Percentiles rank a stretch among this genome's conserved stretches.
Conservation (phyloP, 2,329 filamentous ascomycete genomes). For the Phaeosphaeriaceae sp. region DNA sequence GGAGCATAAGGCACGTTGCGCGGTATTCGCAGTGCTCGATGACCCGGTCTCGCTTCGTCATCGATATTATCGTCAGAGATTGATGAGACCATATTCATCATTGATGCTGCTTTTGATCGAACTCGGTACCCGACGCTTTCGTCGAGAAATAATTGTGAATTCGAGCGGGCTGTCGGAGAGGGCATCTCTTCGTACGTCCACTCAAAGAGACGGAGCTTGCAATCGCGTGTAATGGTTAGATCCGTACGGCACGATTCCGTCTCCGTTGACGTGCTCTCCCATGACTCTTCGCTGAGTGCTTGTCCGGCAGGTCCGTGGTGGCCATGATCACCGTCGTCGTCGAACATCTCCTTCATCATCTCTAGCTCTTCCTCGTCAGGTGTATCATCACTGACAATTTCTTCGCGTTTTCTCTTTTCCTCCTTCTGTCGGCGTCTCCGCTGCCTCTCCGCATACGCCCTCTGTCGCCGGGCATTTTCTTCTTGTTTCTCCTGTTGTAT, state of each 20-base stretch:
- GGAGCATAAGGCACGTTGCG: constrained; percentile 28
- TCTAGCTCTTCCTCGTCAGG: constrained; percentile 9
- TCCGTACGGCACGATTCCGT: constrained; percentile 2
- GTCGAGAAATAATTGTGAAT: neutral
- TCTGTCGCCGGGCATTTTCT: constrained; percentile 4
- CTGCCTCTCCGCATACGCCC: constrained; percentile 10
- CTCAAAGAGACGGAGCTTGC: constrained; percentile 34
- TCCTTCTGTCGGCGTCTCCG: constrained; percentile 15
- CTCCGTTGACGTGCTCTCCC: constrained; percentile 27
- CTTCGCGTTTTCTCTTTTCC: constrained; percentile 13
- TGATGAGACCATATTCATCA: neutral
- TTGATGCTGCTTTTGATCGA: neutral
- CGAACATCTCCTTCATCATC: constrained; percentile 1
- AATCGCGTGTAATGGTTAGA: constrained; percentile 11
- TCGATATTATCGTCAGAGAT: neutral
- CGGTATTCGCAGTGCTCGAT: constrained; percentile 9
- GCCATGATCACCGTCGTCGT: constrained; percentile 6
- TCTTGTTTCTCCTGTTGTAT: constrained; percentile 17
- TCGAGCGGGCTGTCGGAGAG: neutral
- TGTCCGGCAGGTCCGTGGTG: constrained; percentile 9
- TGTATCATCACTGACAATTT: constrained; percentile 25
- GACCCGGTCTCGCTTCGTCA: neutral
- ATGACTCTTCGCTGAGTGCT: constrained; percentile 25
- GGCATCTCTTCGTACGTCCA: constrained; percentile 31
- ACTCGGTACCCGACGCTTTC: neutral